Percentiles rank a stretch among this genome's conserved stretches.
Conservation (phyloP, 2,329 filamentous ascomycete species). For the Mollisia scopiformis region DNA sequence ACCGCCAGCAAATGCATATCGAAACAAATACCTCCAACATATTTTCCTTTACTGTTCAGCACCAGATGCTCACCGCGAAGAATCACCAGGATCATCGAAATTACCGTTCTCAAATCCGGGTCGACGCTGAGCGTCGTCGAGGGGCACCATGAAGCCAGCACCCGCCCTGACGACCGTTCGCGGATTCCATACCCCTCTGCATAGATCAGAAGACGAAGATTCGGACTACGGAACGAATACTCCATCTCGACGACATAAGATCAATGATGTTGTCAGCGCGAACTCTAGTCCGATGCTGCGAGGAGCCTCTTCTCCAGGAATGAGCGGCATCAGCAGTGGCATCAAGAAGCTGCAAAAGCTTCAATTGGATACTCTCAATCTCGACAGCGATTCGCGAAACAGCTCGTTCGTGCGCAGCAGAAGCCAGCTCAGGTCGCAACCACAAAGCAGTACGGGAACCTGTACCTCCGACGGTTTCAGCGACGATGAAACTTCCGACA, state of each 20-base stretch:
- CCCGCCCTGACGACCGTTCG: constrained; percentile 36
- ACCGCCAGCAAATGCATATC: constrained; percentile 38
- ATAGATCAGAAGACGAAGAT: constrained; percentile 57
- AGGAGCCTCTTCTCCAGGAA: constrained; percentile 45
- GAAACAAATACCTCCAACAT: constrained; percentile 29
- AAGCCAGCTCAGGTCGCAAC: constrained; percentile 62
- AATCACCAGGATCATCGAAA: constrained; percentile 37
- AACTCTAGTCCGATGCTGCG: constrained; percentile 66
- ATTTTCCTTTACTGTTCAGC: constrained; percentile 23
- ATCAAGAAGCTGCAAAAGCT: no score
- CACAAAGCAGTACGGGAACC: constrained; percentile 44
- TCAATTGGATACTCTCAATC: constrained; percentile 77
- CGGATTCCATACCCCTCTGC: constrained; percentile 37
- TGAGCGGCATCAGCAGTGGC: constrained; percentile 82
- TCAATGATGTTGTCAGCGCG: constrained; percentile 49
- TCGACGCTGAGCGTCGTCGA: constrained; percentile 39
- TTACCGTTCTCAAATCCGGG: constrained; percentile 37
- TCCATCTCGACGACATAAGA: constrained; percentile 37
- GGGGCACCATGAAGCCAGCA: constrained; percentile 37
- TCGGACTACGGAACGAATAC: constrained; percentile 51
- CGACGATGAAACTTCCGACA: constrained; percentile 68
- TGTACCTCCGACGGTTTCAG: constrained; percentile 45
- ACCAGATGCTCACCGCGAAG: constrained; percentile 36
- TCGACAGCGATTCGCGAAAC: constrained; percentile 58
- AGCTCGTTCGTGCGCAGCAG: constrained; percentile 59